A percentile compares a stretch with the other conserved stretches of the same genome.
Conservation (phyloP, 768 basidiomycete species). For the Antrodiella citrinella region DNA sequence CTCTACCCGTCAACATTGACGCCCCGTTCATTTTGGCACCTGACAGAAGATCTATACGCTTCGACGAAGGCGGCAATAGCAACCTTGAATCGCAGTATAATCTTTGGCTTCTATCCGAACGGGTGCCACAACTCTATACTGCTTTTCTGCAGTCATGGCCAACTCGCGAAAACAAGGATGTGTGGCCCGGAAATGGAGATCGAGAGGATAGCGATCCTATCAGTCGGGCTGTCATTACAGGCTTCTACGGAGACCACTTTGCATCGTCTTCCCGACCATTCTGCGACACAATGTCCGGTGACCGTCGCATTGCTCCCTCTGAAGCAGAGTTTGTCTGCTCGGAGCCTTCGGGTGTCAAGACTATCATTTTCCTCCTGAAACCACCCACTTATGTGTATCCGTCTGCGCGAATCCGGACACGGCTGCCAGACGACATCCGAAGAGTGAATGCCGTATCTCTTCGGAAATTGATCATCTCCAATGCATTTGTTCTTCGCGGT, state of each 20-base stretch:
- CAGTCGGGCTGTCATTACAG: background rate
- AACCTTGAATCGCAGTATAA: slow-evolving; percentile 32
- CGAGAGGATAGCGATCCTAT: slow-evolving; percentile 2
- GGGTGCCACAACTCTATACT: slow-evolving; percentile 32
- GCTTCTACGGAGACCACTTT: background rate
- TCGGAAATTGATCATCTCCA: background rate
- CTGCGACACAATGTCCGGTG: background rate
- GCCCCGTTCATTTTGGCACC: slow-evolving; percentile 39
- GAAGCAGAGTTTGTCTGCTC: background rate
- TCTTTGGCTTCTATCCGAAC: slow-evolving; percentile 30
- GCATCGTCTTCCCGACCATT: background rate
- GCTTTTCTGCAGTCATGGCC: slow-evolving; percentile 29
- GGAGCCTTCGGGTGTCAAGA: background rate
- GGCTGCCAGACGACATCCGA: background rate
- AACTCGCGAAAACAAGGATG: background rate
- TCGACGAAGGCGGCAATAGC: slow-evolving; percentile 26
- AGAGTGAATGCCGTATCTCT: background rate
- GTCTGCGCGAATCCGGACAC: background rate
- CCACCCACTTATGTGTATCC: background rate
- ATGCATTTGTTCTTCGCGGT: background rate
- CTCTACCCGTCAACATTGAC: slow-evolving; percentile 38
- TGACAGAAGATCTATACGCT: slow-evolving; percentile 36
- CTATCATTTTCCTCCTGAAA: background rate
- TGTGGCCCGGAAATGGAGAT: background rate
- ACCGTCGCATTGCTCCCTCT: background rate